Evolutionary conservation across 768 basidiomycete genomes (phyloP).

Genomic region (Filobasidium floriforme): DNA sequence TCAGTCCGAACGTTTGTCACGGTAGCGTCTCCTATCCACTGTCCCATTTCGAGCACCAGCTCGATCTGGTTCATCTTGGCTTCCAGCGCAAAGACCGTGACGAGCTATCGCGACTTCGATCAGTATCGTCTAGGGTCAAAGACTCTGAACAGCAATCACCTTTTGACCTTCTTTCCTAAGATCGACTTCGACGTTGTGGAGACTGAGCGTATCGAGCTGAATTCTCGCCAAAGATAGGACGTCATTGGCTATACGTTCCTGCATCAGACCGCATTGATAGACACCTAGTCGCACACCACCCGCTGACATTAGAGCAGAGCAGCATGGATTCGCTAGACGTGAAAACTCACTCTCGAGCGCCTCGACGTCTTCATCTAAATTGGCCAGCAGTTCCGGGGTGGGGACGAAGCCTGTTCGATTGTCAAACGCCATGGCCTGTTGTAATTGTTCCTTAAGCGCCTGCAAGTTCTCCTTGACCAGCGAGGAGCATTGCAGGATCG

Average conservation of each 20-base stretch:
- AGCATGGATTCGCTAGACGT: slow-evolving; percentile 23
- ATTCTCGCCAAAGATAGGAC: slow-evolving; percentile 37
- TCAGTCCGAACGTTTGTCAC: slow-evolving; percentile 32
- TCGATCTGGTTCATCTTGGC: slow-evolving; percentile 41
- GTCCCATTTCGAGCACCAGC: slow-evolving; percentile 37
- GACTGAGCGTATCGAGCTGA: slow-evolving; percentile 40
- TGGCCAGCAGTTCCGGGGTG: slow-evolving; percentile 36
- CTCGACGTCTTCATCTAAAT: neutral
- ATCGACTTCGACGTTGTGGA: slow-evolving; percentile 41
- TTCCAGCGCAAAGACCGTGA: slow-evolving; percentile 42
- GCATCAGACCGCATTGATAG: slow-evolving; percentile 31
- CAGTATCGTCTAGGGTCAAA: too few species aligned
- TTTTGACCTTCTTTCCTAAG: slow-evolving; percentile 35
- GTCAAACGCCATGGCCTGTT: neutral
- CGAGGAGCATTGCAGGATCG: slow-evolving; percentile 43
- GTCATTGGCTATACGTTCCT: slow-evolving; percentile 43
- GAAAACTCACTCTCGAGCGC: slow-evolving; percentile 26
- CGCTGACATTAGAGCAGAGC: slow-evolving; percentile 19
- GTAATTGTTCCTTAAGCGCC: neutral
- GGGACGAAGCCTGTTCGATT: neutral
- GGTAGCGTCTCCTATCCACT: slow-evolving; percentile 30
- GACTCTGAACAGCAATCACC: neutral
- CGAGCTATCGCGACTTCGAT: slow-evolving; percentile 22
- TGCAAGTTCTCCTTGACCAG: slow-evolving; percentile 30
- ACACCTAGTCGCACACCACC: neutral